Percentiles rank a stretch among this genome's conserved stretches.
These are phyloP conservation scores for Nyssa sinensis DNA, from an alignment of 148 eudicot species.

Conservation along the genomic window DNA sequence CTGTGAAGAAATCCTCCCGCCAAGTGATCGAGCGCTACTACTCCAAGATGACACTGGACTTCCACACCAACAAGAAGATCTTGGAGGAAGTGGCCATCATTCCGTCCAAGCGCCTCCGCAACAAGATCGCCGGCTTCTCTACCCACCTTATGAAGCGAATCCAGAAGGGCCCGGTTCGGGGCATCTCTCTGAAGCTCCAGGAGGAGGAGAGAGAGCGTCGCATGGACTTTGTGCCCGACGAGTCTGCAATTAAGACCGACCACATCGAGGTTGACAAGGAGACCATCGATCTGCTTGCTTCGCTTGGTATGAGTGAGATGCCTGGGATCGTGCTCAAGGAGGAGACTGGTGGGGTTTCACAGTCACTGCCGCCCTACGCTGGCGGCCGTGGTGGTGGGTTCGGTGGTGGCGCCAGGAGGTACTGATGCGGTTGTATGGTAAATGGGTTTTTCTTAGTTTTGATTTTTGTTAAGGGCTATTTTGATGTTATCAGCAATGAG, in stretches of 20 bases:
- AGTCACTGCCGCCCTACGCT: conserved; percentile 6
- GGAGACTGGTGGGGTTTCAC: conserved; percentile 13
- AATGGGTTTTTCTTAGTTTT: neutral
- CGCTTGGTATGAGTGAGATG: conserved; percentile 29
- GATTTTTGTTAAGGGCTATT: no score
- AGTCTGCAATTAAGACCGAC: conserved; percentile 28
- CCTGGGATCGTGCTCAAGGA: conserved; percentile 32
- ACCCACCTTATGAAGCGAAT: conserved; percentile 38
- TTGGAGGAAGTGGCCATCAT: conserved; percentile 34
- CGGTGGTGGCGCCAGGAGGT: conserved; percentile 23
- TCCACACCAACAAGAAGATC: conserved; percentile 44
- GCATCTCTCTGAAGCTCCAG: conserved; percentile 37
- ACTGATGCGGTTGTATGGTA: conserved; percentile 9
- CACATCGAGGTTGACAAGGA: conserved; percentile 39
- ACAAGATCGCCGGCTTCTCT: conserved; percentile 41
- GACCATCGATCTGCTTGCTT: conserved; percentile 30
- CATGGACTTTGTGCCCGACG: conserved; percentile 38
- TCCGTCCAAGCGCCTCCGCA: conserved; percentile 42
- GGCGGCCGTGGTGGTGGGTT: conserved; percentile 24
- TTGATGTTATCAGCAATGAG: neutral
- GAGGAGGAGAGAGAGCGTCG: conserved; percentile 44
- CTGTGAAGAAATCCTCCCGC: conserved; percentile 38
- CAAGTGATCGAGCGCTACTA: conserved; percentile 40
- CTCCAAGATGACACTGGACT: conserved; percentile 39
- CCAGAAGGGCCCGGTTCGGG: conserved; percentile 39